phyloP scores from a whole-genome alignment of 148 eudicot genomes.

The Simmondsia chinensis region DNA sequence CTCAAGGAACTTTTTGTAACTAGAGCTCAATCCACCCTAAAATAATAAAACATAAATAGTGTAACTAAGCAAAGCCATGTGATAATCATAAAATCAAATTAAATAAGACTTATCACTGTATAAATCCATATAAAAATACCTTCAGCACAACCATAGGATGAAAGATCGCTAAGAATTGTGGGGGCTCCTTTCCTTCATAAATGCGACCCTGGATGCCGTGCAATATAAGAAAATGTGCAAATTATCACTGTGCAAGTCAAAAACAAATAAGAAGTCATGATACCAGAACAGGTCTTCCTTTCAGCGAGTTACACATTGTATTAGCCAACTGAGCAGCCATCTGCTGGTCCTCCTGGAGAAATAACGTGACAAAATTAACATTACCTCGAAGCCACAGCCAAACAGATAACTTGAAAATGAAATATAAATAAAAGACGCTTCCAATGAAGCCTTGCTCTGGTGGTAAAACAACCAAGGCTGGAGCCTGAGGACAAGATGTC shows the following conservation, averaged over 20 bases:
- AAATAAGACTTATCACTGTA: not conserved
- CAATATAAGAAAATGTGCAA: constrained; percentile 1
- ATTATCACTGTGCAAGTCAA: not conserved
- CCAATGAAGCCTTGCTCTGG: too few relatives aligned
- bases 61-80: too few relatives aligned
- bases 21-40: constrained; percentile 96
- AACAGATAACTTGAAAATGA: too few relatives aligned
- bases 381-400: not conserved
- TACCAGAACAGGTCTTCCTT: constrained; percentile 96
- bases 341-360: constrained; percentile 71
- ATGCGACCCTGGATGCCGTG: constrained; percentile 58
- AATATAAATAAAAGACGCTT: too few relatives aligned
- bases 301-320: constrained; percentile 85
- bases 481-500: too few relatives aligned
- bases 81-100: not conserved
- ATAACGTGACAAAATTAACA: not conserved
- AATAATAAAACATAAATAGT: constrained; percentile 4
- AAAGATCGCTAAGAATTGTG: constrained; percentile 85
- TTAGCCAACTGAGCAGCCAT: constrained; percentile 70
- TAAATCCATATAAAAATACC: constrained; percentile 32
- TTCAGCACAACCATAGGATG: constrained; percentile 95
- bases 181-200: constrained; percentile 93
- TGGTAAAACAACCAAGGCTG: too few relatives aligned
- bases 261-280: constrained; percentile 1
- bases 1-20: constrained; percentile 68